Evolutionary conservation across 805 yeast genomes (phyloP).

Genomic region (Suhomyces sp.): DNA sequence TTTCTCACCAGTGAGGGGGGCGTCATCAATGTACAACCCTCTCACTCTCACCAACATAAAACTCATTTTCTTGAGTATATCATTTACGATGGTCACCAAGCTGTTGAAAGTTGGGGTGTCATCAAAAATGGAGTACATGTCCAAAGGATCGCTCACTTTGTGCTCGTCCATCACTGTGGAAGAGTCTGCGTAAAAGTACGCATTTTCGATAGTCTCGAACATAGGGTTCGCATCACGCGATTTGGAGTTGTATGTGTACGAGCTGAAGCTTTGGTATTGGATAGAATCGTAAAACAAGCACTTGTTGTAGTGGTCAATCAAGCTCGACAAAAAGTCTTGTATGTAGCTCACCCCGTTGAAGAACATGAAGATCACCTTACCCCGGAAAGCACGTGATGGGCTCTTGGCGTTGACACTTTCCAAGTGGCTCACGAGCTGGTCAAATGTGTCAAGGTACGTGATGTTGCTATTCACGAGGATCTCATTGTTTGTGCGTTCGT

Average conservation of each 20-base stretch:
- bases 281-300: slow-evolving; percentile 5
- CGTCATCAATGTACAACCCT: slow-evolving; percentile 33
- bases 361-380: slow-evolving; percentile 36
- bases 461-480: slow-evolving; percentile 20
- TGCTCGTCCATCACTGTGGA: slow-evolving; percentile 9
- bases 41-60: slow-evolving; percentile 32
- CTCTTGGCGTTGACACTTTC: slow-evolving; percentile 3
- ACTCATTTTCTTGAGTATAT: slow-evolving; percentile 31
- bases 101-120: slow-evolving; percentile 24
- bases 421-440: slow-evolving; percentile 18
- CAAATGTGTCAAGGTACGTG: slow-evolving; percentile 24
- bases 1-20: slow-evolving; percentile 27
- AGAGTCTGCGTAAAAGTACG: slow-evolving; percentile 34
- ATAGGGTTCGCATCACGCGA: slow-evolving; percentile 3
- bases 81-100: slow-evolving; percentile 30
- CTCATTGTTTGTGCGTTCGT: slow-evolving; percentile 18
- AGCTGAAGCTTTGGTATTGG: slow-evolving; percentile 3
- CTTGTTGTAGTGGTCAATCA: slow-evolving; percentile 26
- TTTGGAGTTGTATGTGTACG: not conserved
- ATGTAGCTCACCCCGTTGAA: slow-evolving; percentile 33
- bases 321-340: slow-evolving; percentile 28
- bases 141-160: slow-evolving; percentile 2
- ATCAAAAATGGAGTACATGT: not conserved
- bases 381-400: slow-evolving; percentile 15
- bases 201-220: slow-evolving; percentile 19